Base-by-base conservation (phyloP, 2,329 filamentous ascomycete species). In the Fusarium mexicanum region DNA sequence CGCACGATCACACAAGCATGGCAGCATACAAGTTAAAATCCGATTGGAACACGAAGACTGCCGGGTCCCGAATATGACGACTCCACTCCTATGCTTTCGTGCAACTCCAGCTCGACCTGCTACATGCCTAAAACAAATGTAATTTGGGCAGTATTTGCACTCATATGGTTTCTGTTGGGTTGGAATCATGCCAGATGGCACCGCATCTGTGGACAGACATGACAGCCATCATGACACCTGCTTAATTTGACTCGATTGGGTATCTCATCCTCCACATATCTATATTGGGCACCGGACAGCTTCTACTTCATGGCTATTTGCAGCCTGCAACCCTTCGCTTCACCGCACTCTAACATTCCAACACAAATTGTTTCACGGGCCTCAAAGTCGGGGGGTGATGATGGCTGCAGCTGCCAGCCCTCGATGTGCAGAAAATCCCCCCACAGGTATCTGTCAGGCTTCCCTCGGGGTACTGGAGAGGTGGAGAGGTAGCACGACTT, bases 131-230 rank as follows among this genome's bases (percentile, higher is more conserved):
- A 72, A 69, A 53, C 54, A 65, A 67, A 63, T 69, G 68, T 64
- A 55, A 55, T 71, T 72, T 71, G 69, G 76, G 74, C 75, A 73
- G 61, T 73, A 60, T 70, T 71, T 48, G 72, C 59, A 64, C 69
- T 75, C 70, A 66, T 61, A 67, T 71, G 69, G 47, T 16, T 59
- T 64, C 50, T 54, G 72, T 79, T 79, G 74, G 78, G 71, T 72
- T 70, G 68, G 67, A 76, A 78, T 67, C 58, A 69, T 82, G 85
- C 84, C 84, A 87, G 84, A 84, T 87, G 85, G 84, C 85, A 83
- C 75, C 72, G 79, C 80, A 77, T 84, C 81, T 82, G 82, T 86
- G 85, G 85, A 82, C 77, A 79, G 24, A 80, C 74, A 77, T 73
- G 69, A 70, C 71, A 69, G 51, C 74, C 74, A 72, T 66, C 61